Evolutionary conservation across 257 asterid genomes (phyloP).

Genomic region (Lantana camara): DNA sequence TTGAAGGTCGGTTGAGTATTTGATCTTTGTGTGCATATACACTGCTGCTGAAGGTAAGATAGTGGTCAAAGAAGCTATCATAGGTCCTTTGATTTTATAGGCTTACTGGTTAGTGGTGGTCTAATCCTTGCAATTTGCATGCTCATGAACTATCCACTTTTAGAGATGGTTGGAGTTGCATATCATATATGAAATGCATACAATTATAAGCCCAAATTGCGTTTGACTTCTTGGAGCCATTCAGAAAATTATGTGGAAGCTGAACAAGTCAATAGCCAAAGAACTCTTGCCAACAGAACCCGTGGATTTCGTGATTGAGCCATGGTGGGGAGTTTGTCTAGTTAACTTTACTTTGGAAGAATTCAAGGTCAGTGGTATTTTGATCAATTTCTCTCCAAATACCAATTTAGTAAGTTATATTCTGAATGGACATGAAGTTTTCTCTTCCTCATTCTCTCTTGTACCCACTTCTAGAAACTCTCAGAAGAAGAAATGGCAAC

Average conservation of each 20-base stretch:
- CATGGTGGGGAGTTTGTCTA: conserved; percentile 99
- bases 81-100: conserved; percentile 17
- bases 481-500: conserved; percentile 98
- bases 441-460: conserved; percentile 16
- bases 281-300: conserved; percentile 93
- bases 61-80: conserved; percentile 30
- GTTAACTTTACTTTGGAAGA: conserved; percentile 98
- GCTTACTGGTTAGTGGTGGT: conserved; percentile 13
- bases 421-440: conserved; percentile 16
- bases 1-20: conserved; percentile 21
- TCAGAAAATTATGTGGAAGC: conserved; percentile 99
- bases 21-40: conserved; percentile 10
- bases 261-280: conserved; percentile 96
- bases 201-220: conserved; percentile 32
- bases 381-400: conserved; percentile 24
- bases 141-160: conserved; percentile 17
- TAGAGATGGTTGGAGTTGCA: conserved; percentile 15
- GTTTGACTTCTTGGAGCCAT: conserved; percentile 50
- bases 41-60: conserved; percentile 21
- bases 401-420: conserved; percentile 21
- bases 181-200: conserved; percentile 25
- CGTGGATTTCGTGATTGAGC: conserved; percentile 86
- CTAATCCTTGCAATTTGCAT: conserved; percentile 19
- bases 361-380: conserved; percentile 71
- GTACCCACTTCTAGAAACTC: conserved; percentile 66